phyloP scores from a whole-genome alignment of 116 monocot species.

The Posidonia oceanica region DNA sequence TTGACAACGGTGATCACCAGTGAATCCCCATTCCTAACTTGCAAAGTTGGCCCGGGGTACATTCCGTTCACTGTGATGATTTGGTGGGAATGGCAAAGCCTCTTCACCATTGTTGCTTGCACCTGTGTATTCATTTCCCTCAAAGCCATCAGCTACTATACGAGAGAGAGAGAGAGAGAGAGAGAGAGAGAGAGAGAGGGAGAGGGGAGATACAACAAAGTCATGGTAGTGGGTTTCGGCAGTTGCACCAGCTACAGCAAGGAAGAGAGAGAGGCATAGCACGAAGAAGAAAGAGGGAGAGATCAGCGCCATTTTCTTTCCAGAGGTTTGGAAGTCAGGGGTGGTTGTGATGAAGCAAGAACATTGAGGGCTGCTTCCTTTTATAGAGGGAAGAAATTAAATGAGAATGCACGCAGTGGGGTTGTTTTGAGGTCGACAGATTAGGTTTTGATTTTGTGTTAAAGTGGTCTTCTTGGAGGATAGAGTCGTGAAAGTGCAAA shows the following conservation, averaged over 20 bases:
- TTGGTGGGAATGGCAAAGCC: conserved; percentile 57
- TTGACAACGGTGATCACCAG: conserved; percentile 55
- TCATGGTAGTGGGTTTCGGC: conserved; percentile 34
- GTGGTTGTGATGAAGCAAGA: not conserved
- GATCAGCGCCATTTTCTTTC: not conserved
- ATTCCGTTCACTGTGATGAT: conserved; percentile 66
- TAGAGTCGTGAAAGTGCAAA: not conserved
- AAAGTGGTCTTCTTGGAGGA: not conserved
- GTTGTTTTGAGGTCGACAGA: conserved; percentile 23
- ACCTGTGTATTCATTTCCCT: conserved; percentile 21
- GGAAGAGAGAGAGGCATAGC: conserved; percentile 10
- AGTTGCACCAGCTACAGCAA: not conserved
- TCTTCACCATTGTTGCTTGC: conserved; percentile 55
- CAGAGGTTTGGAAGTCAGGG: not conserved
- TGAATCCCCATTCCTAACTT: conserved; percentile 57
- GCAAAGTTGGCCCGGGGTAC: conserved; percentile 63
- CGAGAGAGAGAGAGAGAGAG: too few relatives aligned
- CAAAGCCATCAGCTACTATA: not conserved
- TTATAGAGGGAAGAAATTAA: not conserved
- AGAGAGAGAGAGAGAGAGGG: not conserved
- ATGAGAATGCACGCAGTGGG: not conserved
- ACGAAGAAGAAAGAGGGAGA: conserved; percentile 1
- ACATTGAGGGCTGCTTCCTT: not conserved
- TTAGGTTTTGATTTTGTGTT: conserved; percentile 31
- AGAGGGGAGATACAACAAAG: conserved; percentile 32